Evolutionary conservation across 192 early-diverging fungal species (phyloP).

Genomic region (Irineochytrium annulatum): DNA sequence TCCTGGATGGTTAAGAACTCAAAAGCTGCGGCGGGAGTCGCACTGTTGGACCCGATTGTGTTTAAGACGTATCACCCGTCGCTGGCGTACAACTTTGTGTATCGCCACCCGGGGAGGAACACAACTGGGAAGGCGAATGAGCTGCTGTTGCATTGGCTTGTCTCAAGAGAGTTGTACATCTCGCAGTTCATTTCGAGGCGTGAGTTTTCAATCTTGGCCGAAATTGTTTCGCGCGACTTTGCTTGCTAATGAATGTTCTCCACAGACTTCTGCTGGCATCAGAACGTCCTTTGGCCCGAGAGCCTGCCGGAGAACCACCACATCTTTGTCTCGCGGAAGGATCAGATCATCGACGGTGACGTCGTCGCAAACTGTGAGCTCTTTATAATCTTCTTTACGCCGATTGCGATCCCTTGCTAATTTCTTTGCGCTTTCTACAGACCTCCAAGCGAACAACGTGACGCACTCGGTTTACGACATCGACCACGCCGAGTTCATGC

Average conservation of each 20-base stretch:
- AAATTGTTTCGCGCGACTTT: not conserved
- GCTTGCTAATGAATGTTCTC: not conserved
- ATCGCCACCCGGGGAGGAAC: constrained; percentile 24
- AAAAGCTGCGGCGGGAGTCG: constrained; percentile 43
- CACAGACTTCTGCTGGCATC: constrained; percentile 32
- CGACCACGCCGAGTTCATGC: constrained; percentile 32
- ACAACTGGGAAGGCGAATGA: constrained; percentile 28
- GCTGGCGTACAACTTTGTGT: constrained; percentile 52
- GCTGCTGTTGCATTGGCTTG: constrained; percentile 51
- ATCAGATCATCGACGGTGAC: constrained; percentile 29
- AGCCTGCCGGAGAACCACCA: constrained; percentile 17
- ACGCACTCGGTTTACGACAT: constrained; percentile 1
- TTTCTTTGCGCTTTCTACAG: not conserved
- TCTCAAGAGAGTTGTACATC: constrained; percentile 56
- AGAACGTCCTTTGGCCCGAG: constrained; percentile 24
- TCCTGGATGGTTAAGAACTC: constrained; percentile 53
- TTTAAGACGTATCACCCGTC: constrained; percentile 58
- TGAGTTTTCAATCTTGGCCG: constrained; percentile 4
- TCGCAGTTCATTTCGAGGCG: constrained; percentile 50
- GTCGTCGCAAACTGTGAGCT: constrained; percentile 20
- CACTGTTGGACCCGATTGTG: constrained; percentile 61
- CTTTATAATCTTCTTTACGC: not conserved
- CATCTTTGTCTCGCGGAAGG: constrained; percentile 15
- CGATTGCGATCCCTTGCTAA: not conserved
- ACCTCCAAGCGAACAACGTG: constrained; percentile 19